Evolutionary conservation across 2,329 filamentous ascomycete genomes (phyloP), one percentile per base, ranked within the genome.

Genomic region (Didymella sp.): DNA sequence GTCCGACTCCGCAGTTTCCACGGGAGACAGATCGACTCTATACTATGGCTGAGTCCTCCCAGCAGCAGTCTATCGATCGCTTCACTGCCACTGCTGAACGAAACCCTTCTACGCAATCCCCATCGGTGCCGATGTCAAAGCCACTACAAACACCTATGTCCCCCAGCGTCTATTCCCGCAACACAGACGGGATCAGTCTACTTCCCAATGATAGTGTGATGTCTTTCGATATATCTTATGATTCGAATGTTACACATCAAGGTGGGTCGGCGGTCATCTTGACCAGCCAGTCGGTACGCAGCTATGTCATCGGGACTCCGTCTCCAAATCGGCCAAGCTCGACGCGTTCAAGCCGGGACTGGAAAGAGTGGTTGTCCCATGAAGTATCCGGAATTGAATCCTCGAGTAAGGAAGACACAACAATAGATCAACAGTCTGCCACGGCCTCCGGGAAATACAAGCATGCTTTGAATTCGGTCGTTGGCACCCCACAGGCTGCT

Each of bases 131-230:
- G 17, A 6, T 19, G 3, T 44, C 42, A 25, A 60, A 53, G 6
- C 21, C 51, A 2, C 4, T 68, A 2, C 61, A 67, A 35, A 71
- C 69, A 0, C 73, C 72, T 13, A 58, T 80, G 44, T 82, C 80
- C 1, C 80, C 80, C 1, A 82, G 80, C 51, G 61, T 82, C 11
- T 82, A 82, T 56, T 81, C 80, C 4, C 70, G 76, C 1, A 74
- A 76, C 11, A 78, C 76, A 0, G 75, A 80, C 55, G 76, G 75
- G 12, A 64, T 54, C 61, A 79, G 59, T 63, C 75, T 64, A 51
- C 58, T 73, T 30, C 69, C 63, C 12, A 76, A 73, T 33, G 72
- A 74, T 28, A 77, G 70, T 50, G 64, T 70, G n/a, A 56, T 68
- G 46, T 74, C 72, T 52, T 62, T 76, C 12, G 50, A 60, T 30